Percentiles rank a stretch among this genome's conserved stretches.
Evolutionary conservation across 2,329 filamentous ascomycete genomes (phyloP).

Genomic region (Colletotrichum chrysophilum): DNA sequence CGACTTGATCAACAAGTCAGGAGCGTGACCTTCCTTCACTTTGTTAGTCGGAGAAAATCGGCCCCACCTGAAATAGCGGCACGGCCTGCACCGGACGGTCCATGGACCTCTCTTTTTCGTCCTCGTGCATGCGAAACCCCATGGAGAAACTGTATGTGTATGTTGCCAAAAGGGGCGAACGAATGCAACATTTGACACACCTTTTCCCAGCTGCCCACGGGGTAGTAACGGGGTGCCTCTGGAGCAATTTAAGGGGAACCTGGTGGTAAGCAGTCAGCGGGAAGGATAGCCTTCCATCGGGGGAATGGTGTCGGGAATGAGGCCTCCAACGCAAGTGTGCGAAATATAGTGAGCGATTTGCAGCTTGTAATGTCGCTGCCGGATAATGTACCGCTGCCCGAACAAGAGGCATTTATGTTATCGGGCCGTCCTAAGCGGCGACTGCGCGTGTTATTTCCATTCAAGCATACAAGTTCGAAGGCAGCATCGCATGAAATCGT

Average conservation of each 20-base stretch:
- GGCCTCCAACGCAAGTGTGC: background rate
- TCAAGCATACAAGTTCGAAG: background rate
- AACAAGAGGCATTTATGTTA: background rate
- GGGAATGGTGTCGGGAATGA: background rate
- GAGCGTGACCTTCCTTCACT: background rate
- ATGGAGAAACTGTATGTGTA: background rate
- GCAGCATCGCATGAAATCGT: background rate
- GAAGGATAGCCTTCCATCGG: background rate
- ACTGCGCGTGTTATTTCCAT: background rate
- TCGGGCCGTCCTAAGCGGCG: background rate
- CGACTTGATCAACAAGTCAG: background rate
- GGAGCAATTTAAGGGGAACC: background rate
- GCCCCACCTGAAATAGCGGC: background rate
- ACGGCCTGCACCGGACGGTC: background rate
- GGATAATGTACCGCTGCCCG: background rate
- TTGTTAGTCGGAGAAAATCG: conserved; percentile 4
- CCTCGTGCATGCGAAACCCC: conserved; percentile 1
- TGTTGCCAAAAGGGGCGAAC: background rate
- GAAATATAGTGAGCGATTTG: background rate
- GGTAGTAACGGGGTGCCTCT: background rate
- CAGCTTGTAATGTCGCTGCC: background rate
- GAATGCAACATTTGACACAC: background rate
- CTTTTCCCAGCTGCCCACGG: background rate
- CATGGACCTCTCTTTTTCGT: background rate
- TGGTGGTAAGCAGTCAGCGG: background rate